phyloP scores from a whole-genome alignment of 75 land plant species.

The Selaginella moellendorffii region DNA sequence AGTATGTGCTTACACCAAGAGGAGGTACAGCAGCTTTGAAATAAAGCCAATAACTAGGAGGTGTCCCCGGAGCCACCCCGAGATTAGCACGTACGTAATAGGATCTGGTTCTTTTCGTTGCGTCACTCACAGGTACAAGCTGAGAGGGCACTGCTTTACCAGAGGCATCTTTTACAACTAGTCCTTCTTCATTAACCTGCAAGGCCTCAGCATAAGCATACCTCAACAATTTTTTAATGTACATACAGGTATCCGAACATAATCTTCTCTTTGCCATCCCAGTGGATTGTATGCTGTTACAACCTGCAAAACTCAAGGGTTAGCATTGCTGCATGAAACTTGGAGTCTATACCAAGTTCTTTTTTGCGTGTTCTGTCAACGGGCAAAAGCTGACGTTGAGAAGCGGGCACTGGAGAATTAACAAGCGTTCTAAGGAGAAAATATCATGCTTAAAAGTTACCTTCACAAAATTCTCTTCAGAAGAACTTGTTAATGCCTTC shows the following conservation, averaged over 20 bases:
- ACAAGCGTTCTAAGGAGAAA: too few relatives aligned
- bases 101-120: slow-evolving; percentile 26
- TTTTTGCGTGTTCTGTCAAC: slow-evolving; percentile 40
- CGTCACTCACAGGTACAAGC: slow-evolving; percentile 41
- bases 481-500: neutral
- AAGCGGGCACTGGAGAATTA: slow-evolving; percentile 44
- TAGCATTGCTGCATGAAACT: neutral
- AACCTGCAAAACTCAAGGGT: slow-evolving; percentile 18
- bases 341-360: slow-evolving; percentile 35
- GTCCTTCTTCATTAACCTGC: slow-evolving; percentile 39
- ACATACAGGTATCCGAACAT: slow-evolving; percentile 43
- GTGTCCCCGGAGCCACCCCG: slow-evolving; percentile 18
- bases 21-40: slow-evolving; percentile 60
- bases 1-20: slow-evolving; percentile 50
- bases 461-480: slow-evolving; percentile 36
- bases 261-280: slow-evolving; percentile 53
- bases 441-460: too few relatives aligned
- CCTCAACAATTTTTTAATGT: neutral
- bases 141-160: slow-evolving; percentile 72
- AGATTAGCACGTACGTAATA: slow-evolving; percentile 34
- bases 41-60: slow-evolving; percentile 44
- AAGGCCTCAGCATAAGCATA: neutral
- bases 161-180: slow-evolving; percentile 42
- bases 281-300: slow-evolving; percentile 51
- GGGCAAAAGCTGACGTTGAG: slow-evolving; percentile 73